These are phyloP conservation scores for Groenewaldozyma salmanticensis DNA, from an alignment of 805 yeast species.

Conservation along the genomic window DNA sequence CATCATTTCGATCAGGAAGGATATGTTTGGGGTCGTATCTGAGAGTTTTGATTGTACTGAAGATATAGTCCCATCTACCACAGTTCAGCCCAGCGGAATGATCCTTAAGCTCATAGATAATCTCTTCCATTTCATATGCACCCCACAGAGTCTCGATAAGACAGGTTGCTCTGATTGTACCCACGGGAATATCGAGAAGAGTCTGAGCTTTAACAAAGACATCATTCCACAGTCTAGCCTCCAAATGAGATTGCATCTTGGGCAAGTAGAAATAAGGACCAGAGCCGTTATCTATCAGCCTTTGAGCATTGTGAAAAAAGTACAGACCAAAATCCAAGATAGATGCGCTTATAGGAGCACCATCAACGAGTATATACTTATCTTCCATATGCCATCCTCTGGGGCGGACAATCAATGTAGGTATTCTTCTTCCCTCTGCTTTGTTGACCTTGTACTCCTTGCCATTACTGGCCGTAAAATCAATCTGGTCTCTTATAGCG, in stretches of 20 bases:
- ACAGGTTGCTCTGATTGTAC: conserved; percentile 61
- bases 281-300: conserved; percentile 41
- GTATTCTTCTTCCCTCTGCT: conserved; percentile 29
- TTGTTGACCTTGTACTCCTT: conserved; percentile 43
- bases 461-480: conserved; percentile 26
- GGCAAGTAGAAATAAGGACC: conserved; percentile 71
- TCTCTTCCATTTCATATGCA: conserved; percentile 67
- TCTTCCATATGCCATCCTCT: conserved; percentile 68
- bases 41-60: conserved; percentile 55
- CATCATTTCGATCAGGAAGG: conserved; percentile 61
- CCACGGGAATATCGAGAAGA: conserved; percentile 47
- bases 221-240: conserved; percentile 65
- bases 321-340: conserved; percentile 59
- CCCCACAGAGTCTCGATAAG: conserved; percentile 62
- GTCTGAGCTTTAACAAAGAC: conserved; percentile 54
- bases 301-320: conserved; percentile 57
- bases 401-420: conserved; percentile 42
- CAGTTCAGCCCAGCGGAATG: conserved; percentile 65
- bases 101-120: conserved; percentile 57
- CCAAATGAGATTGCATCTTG: conserved; percentile 64
- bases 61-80: conserved; percentile 69
- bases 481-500: conserved; percentile 47
- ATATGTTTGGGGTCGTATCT: conserved; percentile 48
- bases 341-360: conserved; percentile 53
- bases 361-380: conserved; percentile 53